Percentiles rank a stretch among this genome's conserved stretches.
phyloP scores from a whole-genome alignment of 305 asterid genomes.

The Fraxinus latifolia region DNA sequence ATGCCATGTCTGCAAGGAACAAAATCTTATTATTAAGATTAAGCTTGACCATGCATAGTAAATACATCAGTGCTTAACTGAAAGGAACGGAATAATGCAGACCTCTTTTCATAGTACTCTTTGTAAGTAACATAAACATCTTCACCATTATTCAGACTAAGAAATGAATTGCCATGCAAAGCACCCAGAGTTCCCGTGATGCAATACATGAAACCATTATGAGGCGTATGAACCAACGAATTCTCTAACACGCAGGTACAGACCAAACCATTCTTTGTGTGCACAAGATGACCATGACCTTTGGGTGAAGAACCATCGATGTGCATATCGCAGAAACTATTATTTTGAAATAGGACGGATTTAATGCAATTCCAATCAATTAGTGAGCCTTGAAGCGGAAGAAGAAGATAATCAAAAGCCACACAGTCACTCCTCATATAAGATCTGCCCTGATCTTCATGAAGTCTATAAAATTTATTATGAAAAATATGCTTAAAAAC shows the following conservation, averaged over 20 bases:
- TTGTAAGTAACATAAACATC: constrained; percentile 39
- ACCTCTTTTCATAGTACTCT: constrained; percentile 48
- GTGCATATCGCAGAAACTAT: constrained; percentile 21
- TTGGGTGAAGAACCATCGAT: constrained; percentile 15
- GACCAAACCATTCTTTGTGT: constrained; percentile 46
- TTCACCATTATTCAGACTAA: constrained; percentile 38
- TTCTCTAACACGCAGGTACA: constrained; percentile 60
- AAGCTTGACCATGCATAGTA: neutral
- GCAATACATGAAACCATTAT: constrained; percentile 52
- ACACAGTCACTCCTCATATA: constrained; percentile 18
- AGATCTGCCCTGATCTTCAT: constrained; percentile 27
- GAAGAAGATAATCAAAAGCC: constrained; percentile 55
- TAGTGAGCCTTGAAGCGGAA: constrained; percentile 39
- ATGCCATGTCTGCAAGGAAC: constrained; percentile 54
- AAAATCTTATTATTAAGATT: neutral
- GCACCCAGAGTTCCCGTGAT: constrained; percentile 40
- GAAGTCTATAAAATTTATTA: constrained; percentile 38
- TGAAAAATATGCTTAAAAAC: constrained; percentile 52
- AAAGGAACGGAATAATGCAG: constrained; percentile 8
- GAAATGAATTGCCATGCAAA: constrained; percentile 41
- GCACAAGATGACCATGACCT: constrained; percentile 29
- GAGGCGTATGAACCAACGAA: constrained; percentile 67
- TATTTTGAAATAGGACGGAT: constrained; percentile 28
- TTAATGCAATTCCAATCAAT: constrained; percentile 55
- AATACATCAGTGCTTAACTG: neutral